Conservation (phyloP, 1,284 basidiomycete species). For the Moesziomyces parantarcticus region DNA sequence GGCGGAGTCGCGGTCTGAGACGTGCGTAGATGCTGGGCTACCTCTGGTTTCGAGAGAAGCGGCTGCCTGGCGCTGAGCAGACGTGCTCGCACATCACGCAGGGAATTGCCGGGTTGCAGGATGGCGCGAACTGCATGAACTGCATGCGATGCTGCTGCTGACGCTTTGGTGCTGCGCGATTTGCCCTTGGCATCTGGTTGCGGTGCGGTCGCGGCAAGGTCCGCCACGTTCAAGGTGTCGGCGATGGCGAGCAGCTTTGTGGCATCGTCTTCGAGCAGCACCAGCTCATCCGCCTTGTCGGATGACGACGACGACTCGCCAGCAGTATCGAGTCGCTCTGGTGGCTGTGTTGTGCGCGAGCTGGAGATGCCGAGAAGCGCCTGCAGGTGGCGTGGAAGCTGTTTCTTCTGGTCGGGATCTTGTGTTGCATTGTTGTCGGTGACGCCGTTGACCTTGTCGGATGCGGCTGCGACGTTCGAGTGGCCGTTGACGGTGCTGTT, state of each 20-base stretch:
- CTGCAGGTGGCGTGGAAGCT: conserved; percentile 22
- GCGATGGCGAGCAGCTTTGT: conserved; percentile 19
- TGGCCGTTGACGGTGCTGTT: neutral
- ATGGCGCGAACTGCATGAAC: conserved; percentile 12
- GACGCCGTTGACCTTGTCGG: conserved; percentile 5
- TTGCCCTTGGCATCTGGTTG: conserved; percentile 18
- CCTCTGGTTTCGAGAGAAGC: conserved; percentile 18
- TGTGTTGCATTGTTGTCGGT: neutral
- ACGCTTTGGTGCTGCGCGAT: conserved; percentile 1
- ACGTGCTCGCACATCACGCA: conserved; percentile 27
- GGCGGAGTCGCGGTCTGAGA: conserved; percentile 1
- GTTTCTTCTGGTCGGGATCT: conserved; percentile 2
- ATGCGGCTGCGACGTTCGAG: neutral
- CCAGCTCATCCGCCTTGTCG: conserved; percentile 19
- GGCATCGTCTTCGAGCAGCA: conserved; percentile 22
- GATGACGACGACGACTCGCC: conserved; percentile 4
- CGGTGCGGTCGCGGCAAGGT: conserved; percentile 1
- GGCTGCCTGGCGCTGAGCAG: conserved; percentile 20
- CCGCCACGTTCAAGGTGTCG: conserved; percentile 7
- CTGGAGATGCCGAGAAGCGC: conserved; percentile 32
- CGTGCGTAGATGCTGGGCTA: conserved; percentile 12
- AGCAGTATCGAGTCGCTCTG: neutral
- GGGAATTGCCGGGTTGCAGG: conserved; percentile 17
- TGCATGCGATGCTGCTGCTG: neutral
- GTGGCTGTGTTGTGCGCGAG: conserved; percentile 1